Percentiles rank a stretch among this genome's conserved stretches.
These are phyloP conservation scores for Carpinus fangiana DNA, from an alignment of 306 rosid genomes.

Conservation along the genomic window DNA sequence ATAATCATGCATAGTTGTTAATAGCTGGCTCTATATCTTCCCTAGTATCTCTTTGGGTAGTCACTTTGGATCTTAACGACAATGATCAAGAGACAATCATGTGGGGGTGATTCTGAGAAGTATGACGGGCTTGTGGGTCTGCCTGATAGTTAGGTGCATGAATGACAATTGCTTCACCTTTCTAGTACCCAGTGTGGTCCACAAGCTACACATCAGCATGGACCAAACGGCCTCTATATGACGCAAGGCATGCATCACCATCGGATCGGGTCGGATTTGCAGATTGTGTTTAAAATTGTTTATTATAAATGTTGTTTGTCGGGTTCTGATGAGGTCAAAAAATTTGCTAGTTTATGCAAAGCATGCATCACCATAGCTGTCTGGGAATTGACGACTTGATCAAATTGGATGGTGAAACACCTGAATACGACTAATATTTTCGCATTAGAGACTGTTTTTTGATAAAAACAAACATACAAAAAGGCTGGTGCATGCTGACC, in stretches of 20 bases:
- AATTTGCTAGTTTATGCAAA: background rate
- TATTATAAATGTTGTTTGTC: no score
- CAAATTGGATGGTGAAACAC: background rate
- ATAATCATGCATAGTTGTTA: slow-evolving; percentile 70
- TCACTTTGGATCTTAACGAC: slow-evolving; percentile 41
- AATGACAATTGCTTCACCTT: slow-evolving; percentile 27
- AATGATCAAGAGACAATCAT: slow-evolving; percentile 37
- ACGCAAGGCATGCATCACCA: no score
- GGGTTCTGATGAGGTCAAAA: no score
- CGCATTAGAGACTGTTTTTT: background rate
- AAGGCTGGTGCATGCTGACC: slow-evolving; percentile 2
- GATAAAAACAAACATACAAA: background rate
- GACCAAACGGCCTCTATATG: no score
- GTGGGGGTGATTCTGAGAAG: slow-evolving; percentile 46
- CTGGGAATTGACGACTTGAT: background rate
- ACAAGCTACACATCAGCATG: background rate
- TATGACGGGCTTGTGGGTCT: slow-evolving; percentile 54
- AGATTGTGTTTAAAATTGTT: no score
- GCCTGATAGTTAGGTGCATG: slow-evolving; percentile 38
- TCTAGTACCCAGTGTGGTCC: slow-evolving; percentile 34
- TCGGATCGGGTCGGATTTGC: no score
- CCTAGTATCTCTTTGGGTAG: slow-evolving; percentile 27
- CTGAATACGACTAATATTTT: background rate
- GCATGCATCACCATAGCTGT: background rate
- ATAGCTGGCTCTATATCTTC: slow-evolving; percentile 65